Percentiles rank a stretch among this genome's conserved stretches.
These are phyloP conservation scores for Aspergillus fructus DNA, from an alignment of 2,329 filamentous ascomycete genomes.

Conservation along the genomic window DNA sequence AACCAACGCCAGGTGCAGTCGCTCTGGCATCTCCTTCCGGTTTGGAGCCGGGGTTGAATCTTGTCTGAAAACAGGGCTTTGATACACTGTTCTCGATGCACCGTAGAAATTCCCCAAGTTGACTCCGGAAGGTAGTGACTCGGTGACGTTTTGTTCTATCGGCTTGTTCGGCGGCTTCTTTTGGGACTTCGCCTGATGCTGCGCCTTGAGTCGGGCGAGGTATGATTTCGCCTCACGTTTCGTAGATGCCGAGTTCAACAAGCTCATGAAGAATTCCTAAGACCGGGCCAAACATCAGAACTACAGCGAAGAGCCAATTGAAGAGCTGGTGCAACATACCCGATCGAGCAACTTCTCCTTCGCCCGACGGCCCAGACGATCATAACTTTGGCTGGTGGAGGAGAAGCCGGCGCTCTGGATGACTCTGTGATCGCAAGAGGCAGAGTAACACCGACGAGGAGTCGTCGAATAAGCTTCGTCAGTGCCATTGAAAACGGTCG, in stretches of 20 bases:
- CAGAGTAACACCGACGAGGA: constrained; percentile 17
- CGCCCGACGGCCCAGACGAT: constrained; percentile 39
- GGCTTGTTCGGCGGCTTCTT: constrained; percentile 32
- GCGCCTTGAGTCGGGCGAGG: constrained; percentile 75
- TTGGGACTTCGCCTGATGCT: constrained; percentile 35
- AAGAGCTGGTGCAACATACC: constrained; percentile 23
- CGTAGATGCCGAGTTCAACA: constrained; percentile 84
- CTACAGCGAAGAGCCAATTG: constrained; percentile 3
- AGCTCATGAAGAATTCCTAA: constrained; percentile 80
- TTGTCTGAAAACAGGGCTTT: constrained; percentile 61
- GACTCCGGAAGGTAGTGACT: constrained; percentile 46
- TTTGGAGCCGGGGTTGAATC: constrained; percentile 46
- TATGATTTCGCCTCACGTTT: constrained; percentile 92
- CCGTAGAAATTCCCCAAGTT: constrained; percentile 63
- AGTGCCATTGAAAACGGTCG: constrained; percentile 18
- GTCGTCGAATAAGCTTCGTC: constrained; percentile 1
- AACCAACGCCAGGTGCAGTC: constrained; percentile 76
- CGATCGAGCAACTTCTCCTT: constrained; percentile 47
- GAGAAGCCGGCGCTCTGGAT: constrained; percentile 34
- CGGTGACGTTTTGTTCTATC: constrained; percentile 16
- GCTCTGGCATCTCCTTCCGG: constrained; percentile 41
- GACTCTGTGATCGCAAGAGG: constrained; percentile 19
- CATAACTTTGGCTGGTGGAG: constrained; percentile 25
- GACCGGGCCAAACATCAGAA: neutral
- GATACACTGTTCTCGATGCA: constrained; percentile 56